Evolutionary conservation across 1,284 basidiomycete genomes (phyloP).

Genomic region (Malassezia vespertilionis): DNA sequence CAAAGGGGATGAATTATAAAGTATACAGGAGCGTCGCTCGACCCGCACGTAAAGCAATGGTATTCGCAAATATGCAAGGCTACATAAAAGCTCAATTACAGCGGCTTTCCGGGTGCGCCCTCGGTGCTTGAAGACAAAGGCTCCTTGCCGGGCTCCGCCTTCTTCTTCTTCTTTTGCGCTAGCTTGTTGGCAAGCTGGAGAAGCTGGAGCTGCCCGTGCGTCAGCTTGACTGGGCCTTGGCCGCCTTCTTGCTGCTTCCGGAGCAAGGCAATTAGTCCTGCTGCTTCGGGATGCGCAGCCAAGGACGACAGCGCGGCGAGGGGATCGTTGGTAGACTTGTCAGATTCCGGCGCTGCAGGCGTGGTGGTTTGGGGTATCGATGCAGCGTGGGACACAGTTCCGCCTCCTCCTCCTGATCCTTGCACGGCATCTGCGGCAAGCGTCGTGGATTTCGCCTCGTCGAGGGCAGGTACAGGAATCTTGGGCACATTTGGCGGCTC

Average conservation of each 20-base stretch:
- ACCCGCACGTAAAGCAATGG: no score
- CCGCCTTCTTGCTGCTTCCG: slow-evolving; percentile 36
- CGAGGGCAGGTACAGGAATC: slow-evolving; percentile 2
- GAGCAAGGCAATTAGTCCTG: slow-evolving; percentile 35
- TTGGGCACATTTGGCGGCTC: slow-evolving; percentile 12
- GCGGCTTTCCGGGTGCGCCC: no score
- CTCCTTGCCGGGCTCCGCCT: not conserved
- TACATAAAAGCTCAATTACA: no score
- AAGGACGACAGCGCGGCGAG: slow-evolving; percentile 33
- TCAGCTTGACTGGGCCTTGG: slow-evolving; percentile 32
- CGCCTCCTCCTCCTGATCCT: no score
- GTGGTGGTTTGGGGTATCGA: not conserved
- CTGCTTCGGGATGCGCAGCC: slow-evolving; percentile 38
- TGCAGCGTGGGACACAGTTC: no score
- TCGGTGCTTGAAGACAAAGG: no score
- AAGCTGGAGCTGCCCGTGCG: slow-evolving; percentile 38
- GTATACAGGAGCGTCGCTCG: no score
- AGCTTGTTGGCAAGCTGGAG: slow-evolving; percentile 42
- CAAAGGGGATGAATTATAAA: slow-evolving; percentile 12
- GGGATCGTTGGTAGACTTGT: slow-evolving; percentile 14
- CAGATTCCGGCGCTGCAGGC: not conserved
- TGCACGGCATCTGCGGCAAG: not conserved
- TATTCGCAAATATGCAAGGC: no score
- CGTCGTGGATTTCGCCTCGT: no score
- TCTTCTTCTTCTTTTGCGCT: slow-evolving; percentile 28